A percentile compares a stretch with the other conserved stretches of the same genome.
Evolutionary conservation across 2,329 filamentous ascomycete species (phyloP).

Genomic region (Amesomyces nigricolor): DNA sequence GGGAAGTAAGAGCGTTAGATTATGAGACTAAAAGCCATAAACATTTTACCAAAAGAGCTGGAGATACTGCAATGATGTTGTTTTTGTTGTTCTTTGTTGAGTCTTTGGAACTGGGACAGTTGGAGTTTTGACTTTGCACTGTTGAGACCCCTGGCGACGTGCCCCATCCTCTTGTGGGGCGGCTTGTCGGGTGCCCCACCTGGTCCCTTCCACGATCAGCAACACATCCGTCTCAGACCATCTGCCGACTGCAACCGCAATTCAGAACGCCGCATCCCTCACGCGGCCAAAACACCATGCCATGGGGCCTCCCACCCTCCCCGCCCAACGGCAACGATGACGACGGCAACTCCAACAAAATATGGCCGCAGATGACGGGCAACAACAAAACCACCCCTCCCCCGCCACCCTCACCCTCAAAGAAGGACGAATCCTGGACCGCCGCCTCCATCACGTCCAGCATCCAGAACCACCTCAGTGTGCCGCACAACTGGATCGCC

Average conservation of each 20-base stretch:
- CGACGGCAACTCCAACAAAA: neutral
- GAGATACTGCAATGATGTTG: too few species aligned
- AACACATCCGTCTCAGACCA: neutral
- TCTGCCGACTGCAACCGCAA: constrained; percentile 8
- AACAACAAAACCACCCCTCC: constrained; percentile 2
- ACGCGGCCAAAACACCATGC: constrained; percentile 18
- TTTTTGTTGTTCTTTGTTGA: too few species aligned
- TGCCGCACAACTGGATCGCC: constrained; percentile 49
- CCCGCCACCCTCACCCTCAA: constrained; percentile 19
- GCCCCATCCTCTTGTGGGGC: too few species aligned
- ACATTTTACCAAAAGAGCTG: too few species aligned
- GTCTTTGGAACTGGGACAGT: too few species aligned
- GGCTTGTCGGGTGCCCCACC: too few species aligned
- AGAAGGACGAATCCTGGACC: constrained; percentile 35
- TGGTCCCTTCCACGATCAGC: too few species aligned
- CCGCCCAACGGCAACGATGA: constrained; percentile 15
- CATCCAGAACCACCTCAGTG: constrained; percentile 50
- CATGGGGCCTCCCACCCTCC: constrained; percentile 20
- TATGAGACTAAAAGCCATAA: too few species aligned
- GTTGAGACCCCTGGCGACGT: too few species aligned
- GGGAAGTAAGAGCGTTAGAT: too few species aligned
- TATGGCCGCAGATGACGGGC: constrained; percentile 1
- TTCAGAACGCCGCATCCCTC: neutral
- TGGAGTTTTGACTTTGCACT: too few species aligned
- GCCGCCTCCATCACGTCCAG: constrained; percentile 38